Percentiles rank a stretch among this genome's conserved stretches.
Evolutionary conservation across 192 early-diverging fungal genomes (phyloP).

Genomic region (Pilaira anomala): DNA sequence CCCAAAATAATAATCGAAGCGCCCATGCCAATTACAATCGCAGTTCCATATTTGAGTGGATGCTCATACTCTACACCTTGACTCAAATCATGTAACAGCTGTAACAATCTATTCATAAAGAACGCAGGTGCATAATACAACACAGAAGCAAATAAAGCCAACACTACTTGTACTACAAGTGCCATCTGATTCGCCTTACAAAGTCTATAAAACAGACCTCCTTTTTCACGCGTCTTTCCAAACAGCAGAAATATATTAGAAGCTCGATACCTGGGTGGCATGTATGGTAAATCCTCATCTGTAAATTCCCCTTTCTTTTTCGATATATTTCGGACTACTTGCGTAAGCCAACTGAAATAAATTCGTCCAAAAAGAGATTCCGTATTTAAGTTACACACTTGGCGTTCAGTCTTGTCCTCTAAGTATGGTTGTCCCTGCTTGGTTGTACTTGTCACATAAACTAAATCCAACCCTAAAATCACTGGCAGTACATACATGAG

Average conservation of each 20-base stretch:
- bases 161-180: background rate
- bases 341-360: conserved; percentile 40
- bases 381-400: background rate
- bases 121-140: conserved; percentile 20
- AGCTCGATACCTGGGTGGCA: conserved; percentile 23
- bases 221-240: conserved; percentile 6
- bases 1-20: conserved; percentile 52
- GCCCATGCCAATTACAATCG: conserved; percentile 54
- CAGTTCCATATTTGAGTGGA: conserved; percentile 47
- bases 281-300: conserved; percentile 39
- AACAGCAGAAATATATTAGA: conserved; percentile 34
- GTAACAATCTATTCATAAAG: conserved; percentile 32
- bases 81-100: conserved; percentile 18
- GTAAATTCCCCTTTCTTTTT: conserved; percentile 91
- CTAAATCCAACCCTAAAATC: conserved; percentile 12
- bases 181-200: background rate
- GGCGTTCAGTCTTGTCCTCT: conserved; percentile 9
- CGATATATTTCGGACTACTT: conserved; percentile 39
- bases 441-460: conserved; percentile 11
- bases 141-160: background rate
- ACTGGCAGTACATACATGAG: background rate
- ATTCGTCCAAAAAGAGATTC: conserved; percentile 34
- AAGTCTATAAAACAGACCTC: conserved; percentile 4
- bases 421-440: conserved; percentile 12
- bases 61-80: background rate